Conservation (phyloP, 352 stramenopile species). For the Phytophthora crassamura region DNA sequence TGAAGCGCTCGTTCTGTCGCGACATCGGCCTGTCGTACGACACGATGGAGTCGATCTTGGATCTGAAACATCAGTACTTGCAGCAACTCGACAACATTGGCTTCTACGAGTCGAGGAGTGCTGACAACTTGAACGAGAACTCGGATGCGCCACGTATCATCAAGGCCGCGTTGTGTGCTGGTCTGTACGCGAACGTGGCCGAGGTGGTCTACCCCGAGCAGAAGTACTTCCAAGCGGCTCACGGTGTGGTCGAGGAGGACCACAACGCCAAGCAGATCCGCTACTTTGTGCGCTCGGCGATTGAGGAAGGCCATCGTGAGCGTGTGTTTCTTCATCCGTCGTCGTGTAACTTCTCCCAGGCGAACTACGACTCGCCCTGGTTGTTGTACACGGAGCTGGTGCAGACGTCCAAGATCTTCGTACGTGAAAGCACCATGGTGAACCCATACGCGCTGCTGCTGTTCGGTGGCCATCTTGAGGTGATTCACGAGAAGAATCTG, state of each 20-base stretch:
- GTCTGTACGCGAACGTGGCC: slow-evolving; percentile 84
- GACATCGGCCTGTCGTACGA: slow-evolving; percentile 83
- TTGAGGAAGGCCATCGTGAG: slow-evolving; percentile 48
- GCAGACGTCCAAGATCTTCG: slow-evolving; percentile 97
- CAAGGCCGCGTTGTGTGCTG: slow-evolving; percentile 85
- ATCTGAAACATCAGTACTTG: slow-evolving; percentile 90
- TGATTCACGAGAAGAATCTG: slow-evolving; percentile 92
- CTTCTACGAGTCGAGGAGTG: slow-evolving; percentile 67
- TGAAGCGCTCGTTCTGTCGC: slow-evolving; percentile 70
- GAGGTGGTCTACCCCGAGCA: slow-evolving; percentile 91
- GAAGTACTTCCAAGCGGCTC: slow-evolving; percentile 95
- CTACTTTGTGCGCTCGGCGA: slow-evolving; percentile 87
- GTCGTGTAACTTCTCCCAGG: slow-evolving; percentile 91
- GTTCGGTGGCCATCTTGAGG: slow-evolving; percentile 95
- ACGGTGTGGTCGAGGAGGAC: slow-evolving; percentile 92
- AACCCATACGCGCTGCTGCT: slow-evolving; percentile 97
- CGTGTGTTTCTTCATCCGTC: slow-evolving; percentile 97
- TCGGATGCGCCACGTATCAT: slow-evolving; percentile 89
- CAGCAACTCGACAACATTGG: slow-evolving; percentile 79
- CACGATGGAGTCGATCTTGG: slow-evolving; percentile 92
- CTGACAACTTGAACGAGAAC: slow-evolving; percentile 65
- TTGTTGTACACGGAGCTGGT: slow-evolving; percentile 96
- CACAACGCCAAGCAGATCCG: slow-evolving; percentile 93
- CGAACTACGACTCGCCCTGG: slow-evolving; percentile 96
- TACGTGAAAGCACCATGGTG: slow-evolving; percentile 97